Evolutionary conservation across 441 rosid species (phyloP), one percentile per base, ranked within the genome.

Genomic region (Aquilaria agallochum): DNA sequence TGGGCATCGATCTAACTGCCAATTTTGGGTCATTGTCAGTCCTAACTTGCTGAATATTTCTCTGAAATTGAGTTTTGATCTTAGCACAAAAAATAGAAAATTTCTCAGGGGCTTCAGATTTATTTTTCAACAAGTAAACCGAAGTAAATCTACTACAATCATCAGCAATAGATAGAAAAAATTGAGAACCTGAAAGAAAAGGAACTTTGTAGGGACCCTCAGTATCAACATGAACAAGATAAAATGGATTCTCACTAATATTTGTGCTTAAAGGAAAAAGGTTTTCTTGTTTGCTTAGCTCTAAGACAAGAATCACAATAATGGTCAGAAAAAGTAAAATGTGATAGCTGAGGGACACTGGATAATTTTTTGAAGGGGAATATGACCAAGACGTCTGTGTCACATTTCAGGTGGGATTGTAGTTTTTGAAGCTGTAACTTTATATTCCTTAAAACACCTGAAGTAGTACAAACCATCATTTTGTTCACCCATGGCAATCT

Each of bases 101-200:
- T 7, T 2, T 7, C n/a, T 4, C 0, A 12, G 12, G 2, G n/a
- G 52, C 5, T 49, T 49, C 5, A 12, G 52, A 7, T 49, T 49
- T 49, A 49, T 49, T 12, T 49, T 12, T 12, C n/a, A 8, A 7
- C 4, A 49, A 12, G n/a, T 9, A 49, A 12, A 49, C 11, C 52
- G 0, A 49, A 9, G 52, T 49, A 12, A 0, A 9, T 5, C n/a
- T 7, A 4, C 5, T 4, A 12, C 10, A 48, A 9, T 63, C 67
- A 63, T 63, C 51, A 0, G 55, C 60, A 40, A 54, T 63, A 3
- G 59, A 53, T 2, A 63, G 31, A 31, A 63, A 63, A 63, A 54
- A 63, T 0, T 54, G 36, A 14, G 60, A 59, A 0, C 65, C 49
- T 14, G 12, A 32, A 13, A 52, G 20, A 13, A 48, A 44, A 20